These are phyloP conservation scores for Kodamaea plutei DNA, from an alignment of 1,139 yeast genomes.

Conservation along the genomic window DNA sequence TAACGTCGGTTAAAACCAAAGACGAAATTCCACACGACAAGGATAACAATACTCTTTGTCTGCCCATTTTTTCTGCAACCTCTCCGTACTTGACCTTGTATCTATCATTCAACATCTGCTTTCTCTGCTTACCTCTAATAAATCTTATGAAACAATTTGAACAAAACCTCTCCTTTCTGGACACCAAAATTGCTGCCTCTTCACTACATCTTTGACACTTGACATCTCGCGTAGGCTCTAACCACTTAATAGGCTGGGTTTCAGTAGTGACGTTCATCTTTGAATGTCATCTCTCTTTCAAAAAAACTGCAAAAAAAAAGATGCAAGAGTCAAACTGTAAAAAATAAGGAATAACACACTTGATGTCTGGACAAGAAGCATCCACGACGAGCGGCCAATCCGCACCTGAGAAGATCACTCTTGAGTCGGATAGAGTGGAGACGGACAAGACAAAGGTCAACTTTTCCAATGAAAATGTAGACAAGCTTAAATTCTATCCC, in stretches of 20 bases:
- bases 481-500: constrained; percentile 71
- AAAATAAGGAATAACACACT: too few relatives aligned
- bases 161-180: constrained; percentile 74
- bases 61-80: constrained; percentile 23
- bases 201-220: constrained; percentile 51
- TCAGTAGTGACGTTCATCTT: constrained; percentile 7
- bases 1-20: constrained; percentile 61
- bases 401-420: too few relatives aligned
- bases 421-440: constrained; percentile 25
- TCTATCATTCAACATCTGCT: constrained; percentile 64
- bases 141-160: constrained; percentile 66
- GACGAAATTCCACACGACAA: constrained; percentile 67
- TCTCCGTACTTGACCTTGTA: constrained; percentile 63
- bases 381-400: too few relatives aligned
- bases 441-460: constrained; percentile 48
- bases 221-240: constrained; percentile 11
- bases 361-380: too few relatives aligned
- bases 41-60: constrained; percentile 52
- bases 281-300: too few relatives aligned
- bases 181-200: constrained; percentile 41
- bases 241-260: constrained; percentile 17
- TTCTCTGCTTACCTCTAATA: constrained; percentile 74
- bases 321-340: neutral
- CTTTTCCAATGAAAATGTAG: constrained; percentile 52
- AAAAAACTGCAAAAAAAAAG: too few relatives aligned